Evolutionary conservation across 2,329 filamentous ascomycete species (phyloP).

Genomic region (Aspergillus neoniger): DNA sequence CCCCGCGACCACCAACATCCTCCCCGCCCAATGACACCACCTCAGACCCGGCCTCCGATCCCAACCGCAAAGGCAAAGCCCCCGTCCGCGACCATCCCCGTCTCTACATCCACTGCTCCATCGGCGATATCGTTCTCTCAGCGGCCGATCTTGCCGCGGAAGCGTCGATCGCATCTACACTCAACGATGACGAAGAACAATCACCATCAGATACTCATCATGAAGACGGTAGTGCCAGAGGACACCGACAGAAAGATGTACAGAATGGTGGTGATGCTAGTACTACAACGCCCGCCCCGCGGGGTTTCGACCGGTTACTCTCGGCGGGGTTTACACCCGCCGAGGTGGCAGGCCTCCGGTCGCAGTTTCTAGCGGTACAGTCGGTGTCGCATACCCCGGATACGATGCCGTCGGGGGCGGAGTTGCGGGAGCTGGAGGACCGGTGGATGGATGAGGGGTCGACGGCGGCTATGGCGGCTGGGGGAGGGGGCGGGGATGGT

Average conservation of each 20-base stretch:
- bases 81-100: constrained; percentile 57
- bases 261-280: constrained; percentile 16
- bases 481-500: constrained; percentile 36
- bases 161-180: constrained; percentile 43
- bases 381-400: constrained; percentile 81
- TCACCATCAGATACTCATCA: neutral
- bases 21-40: constrained; percentile 25
- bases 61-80: constrained; percentile 65
- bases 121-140: constrained; percentile 73
- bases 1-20: constrained; percentile 21
- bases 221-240: constrained; percentile 9
- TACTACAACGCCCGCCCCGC: constrained; percentile 60
- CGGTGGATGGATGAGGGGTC: constrained; percentile 76
- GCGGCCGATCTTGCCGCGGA: constrained; percentile 70
- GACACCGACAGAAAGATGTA: constrained; percentile 17
- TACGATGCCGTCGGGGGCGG: constrained; percentile 77
- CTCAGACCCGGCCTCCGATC: constrained; percentile 10
- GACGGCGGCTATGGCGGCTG: constrained; percentile 41
- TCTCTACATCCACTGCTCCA: constrained; percentile 91
- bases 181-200: constrained; percentile 25
- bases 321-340: constrained; percentile 76
- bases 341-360: constrained; percentile 80
- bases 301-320: constrained; percentile 86
- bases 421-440: constrained; percentile 79
- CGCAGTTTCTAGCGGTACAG: constrained; percentile 87